Evolutionary conservation across 2,329 filamentous ascomycete genomes (phyloP).

Genomic region (Madurella mycetomatis): DNA sequence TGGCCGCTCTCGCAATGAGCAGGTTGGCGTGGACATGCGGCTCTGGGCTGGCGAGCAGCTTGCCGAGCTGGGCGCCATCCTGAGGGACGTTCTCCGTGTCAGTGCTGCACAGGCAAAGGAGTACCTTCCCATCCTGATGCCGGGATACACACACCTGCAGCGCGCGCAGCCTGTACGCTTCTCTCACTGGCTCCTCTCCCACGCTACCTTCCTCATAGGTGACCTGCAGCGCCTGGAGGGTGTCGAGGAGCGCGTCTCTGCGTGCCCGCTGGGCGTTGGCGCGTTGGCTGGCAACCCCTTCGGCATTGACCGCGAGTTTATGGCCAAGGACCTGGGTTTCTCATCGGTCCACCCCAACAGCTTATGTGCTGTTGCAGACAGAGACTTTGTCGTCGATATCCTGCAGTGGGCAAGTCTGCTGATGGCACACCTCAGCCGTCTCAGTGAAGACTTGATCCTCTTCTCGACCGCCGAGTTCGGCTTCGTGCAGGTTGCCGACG

Average conservation of each 20-base stretch:
- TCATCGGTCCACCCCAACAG: slow-evolving; percentile 30
- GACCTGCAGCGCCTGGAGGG: slow-evolving; percentile 76
- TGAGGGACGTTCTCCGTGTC: slow-evolving; percentile 65
- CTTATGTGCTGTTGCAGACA: slow-evolving; percentile 68
- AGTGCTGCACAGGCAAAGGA: slow-evolving; percentile 64
- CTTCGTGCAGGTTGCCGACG: slow-evolving; percentile 71
- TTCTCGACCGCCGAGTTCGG: slow-evolving; percentile 73
- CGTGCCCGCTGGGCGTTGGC: slow-evolving; percentile 65
- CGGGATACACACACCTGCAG: slow-evolving; percentile 84
- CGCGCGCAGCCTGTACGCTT: slow-evolving; percentile 75
- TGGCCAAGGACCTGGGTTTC: slow-evolving; percentile 78
- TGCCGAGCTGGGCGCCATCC: slow-evolving; percentile 66
- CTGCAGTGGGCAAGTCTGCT: slow-evolving; percentile 76
- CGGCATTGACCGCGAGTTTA: slow-evolving; percentile 71
- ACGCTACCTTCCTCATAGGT: slow-evolving; percentile 64
- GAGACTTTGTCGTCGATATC: slow-evolving; percentile 78
- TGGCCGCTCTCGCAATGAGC: slow-evolving; percentile 81
- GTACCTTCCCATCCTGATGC: slow-evolving; percentile 76
- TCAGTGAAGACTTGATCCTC: slow-evolving; percentile 82
- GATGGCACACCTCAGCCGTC: slow-evolving; percentile 72
- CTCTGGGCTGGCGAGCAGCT: slow-evolving; percentile 64
- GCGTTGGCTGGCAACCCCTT: slow-evolving; percentile 81
- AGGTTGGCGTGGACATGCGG: slow-evolving; percentile 85
- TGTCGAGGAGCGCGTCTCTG: slow-evolving; percentile 69
- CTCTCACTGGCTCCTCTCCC: slow-evolving; percentile 76